These are phyloP conservation scores for Trapa bicornis DNA, from an alignment of 345 rosid species.

Conservation along the genomic window DNA sequence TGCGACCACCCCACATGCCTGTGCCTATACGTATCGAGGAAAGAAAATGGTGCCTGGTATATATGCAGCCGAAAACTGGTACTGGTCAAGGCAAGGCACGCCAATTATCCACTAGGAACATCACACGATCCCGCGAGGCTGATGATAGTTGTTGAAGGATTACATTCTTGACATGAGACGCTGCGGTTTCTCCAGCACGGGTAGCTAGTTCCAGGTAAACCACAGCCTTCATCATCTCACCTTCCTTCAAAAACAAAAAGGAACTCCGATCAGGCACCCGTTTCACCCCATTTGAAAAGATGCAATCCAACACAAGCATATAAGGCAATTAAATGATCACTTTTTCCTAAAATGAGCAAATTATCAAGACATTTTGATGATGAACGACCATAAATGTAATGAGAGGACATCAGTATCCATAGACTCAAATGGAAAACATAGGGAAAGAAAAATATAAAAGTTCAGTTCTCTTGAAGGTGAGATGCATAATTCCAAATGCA, in stretches of 20 bases:
- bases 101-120: constrained; percentile 51
- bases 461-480: no score
- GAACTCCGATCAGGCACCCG: constrained; percentile 1
- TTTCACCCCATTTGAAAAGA: not conserved
- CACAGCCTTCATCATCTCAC: constrained; percentile 61
- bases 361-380: not conserved
- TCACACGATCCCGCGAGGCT: constrained; percentile 34
- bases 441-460: not conserved
- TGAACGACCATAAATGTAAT: not conserved
- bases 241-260: constrained; percentile 40
- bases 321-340: not conserved
- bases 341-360: not conserved
- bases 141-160: constrained; percentile 57
- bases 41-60: no score
- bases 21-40: no score
- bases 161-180: constrained; percentile 54
- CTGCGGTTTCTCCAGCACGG: constrained; percentile 72
- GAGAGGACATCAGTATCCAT: not conserved
- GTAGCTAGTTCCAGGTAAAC: constrained; percentile 85
- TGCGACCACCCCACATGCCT: no score
- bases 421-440: not conserved
- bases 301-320: no score
- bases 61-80: no score
- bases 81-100: constrained; percentile 24
- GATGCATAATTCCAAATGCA: no score